Conservation (phyloP, 306 rosid genomes). For the Ziziphus jujuba region DNA sequence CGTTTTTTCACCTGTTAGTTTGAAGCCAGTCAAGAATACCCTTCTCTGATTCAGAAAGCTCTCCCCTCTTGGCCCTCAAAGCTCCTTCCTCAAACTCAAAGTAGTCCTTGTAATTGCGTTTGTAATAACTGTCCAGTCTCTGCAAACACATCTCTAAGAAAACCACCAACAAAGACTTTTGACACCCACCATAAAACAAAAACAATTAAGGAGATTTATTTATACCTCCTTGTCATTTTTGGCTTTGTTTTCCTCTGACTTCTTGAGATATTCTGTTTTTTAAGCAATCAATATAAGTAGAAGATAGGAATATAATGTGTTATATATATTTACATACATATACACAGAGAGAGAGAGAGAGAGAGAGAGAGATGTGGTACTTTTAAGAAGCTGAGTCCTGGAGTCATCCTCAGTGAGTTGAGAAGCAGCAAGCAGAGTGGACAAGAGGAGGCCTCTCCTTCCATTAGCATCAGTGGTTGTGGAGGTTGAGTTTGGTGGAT, state of each 20-base stretch:
- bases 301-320: not conserved
- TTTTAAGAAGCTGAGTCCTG: slow-evolving; percentile 64
- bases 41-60: slow-evolving; percentile 75
- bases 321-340: not conserved
- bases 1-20: slow-evolving; percentile 44
- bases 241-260: slow-evolving; percentile 80
- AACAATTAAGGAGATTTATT: not conserved
- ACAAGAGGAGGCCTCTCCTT: slow-evolving; percentile 67
- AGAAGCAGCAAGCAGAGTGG: slow-evolving; percentile 46
- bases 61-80: slow-evolving; percentile 41
- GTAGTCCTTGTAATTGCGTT: slow-evolving; percentile 91
- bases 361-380: too few species aligned
- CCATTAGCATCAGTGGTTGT: slow-evolving; percentile 27
- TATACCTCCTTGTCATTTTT: slow-evolving; percentile 88
- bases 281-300: not conserved
- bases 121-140: slow-evolving; percentile 87
- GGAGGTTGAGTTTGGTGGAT: slow-evolving; percentile 13
- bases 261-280: slow-evolving; percentile 73
- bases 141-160: slow-evolving; percentile 22
- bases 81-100: slow-evolving; percentile 76
- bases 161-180: not conserved
- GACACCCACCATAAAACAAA: not conserved
- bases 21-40: slow-evolving; percentile 86
- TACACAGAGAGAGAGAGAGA: slow-evolving; percentile 6
- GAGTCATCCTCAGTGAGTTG: slow-evolving; percentile 52